Conservation (phyloP, 148 eudicot genomes). For the Heliosperma pusillum region DNA sequence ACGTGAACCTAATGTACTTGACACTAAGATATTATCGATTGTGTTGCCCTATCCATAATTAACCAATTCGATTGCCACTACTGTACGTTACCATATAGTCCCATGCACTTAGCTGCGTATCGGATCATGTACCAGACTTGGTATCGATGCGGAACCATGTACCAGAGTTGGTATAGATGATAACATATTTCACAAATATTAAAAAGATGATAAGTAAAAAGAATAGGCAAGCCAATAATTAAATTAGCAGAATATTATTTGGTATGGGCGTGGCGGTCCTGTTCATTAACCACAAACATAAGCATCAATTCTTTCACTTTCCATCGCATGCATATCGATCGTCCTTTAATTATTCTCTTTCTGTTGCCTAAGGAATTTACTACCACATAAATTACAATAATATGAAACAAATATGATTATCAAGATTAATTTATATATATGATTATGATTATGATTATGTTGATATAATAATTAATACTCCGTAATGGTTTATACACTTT, state of each 20-base stretch:
- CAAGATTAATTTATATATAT: no score
- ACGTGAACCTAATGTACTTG: no score
- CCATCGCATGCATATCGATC: slow-evolving; percentile 8
- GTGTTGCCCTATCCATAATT: no score
- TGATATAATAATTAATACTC: no score
- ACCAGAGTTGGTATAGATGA: no score
- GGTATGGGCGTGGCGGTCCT: background rate
- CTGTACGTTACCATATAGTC: background rate
- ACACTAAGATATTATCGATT: no score
- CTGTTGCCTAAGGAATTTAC: background rate
- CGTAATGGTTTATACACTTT: no score
- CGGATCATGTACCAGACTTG: background rate
- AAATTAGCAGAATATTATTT: background rate
- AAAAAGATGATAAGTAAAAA: background rate
- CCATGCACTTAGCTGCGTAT: background rate
- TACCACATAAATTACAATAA: background rate
- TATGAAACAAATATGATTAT: no score
- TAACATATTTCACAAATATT: background rate
- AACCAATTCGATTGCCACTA: no score
- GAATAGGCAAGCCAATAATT: background rate
- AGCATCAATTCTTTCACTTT: slow-evolving; percentile 20
- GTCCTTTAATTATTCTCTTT: slow-evolving; percentile 4
- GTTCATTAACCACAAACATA: slow-evolving; percentile 18
- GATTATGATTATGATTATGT: no score
- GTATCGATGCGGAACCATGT: background rate